Base-by-base conservation (phyloP, 1,139 yeast genomes). In the Pichia sorboxylosa region DNA sequence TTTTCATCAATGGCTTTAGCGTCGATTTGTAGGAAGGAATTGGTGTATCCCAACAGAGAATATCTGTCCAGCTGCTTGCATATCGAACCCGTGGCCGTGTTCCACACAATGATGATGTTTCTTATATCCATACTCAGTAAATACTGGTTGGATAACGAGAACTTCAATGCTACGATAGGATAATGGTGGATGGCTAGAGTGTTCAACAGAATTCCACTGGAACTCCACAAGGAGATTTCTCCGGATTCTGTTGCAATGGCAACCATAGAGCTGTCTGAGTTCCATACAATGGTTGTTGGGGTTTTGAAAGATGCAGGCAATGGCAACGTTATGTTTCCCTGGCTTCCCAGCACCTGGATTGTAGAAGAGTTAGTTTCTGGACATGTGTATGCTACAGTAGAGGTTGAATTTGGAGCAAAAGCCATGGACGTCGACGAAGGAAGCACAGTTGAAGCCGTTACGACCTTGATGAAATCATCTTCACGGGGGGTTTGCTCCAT, bases 211-310 rank as follows among this genome's bases (percentile, higher is more conserved):
- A 64, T 64, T 0, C 87, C 90, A 33, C 71, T 75, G 0, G 69
- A 65, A 14, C 72, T 64, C 90, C 90, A 80, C 11, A 78, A 61
- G 35, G 84, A 57, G 11, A 80, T 47, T 44, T 78, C 87, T 13
- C 90, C 87, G 42, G 63, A 62, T 30, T 65, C 67, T 2, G 71
- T 67, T 1, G 73, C 74, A 0, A 84, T 75, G 9, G 74, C 57
- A 3, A 79, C 52, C 11, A 62, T 45, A 34, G 66, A 59, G 0
- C 87, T 87, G 37, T 58, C 57, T 1, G 79, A 79, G 3, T 81
- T 64, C 87, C 87, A 80, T 4, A 71, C 55, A 2, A 77, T 30
- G 2, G 40, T 58, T 8, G 43, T 32, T 4, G 49, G 46, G 16
- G 45, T 48, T 24, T 46, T 47, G 26, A 43, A 38, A 6, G 34